phyloP scores from a whole-genome alignment of 2,329 filamentous ascomycete genomes.

The Paecilomyces variotii region DNA sequence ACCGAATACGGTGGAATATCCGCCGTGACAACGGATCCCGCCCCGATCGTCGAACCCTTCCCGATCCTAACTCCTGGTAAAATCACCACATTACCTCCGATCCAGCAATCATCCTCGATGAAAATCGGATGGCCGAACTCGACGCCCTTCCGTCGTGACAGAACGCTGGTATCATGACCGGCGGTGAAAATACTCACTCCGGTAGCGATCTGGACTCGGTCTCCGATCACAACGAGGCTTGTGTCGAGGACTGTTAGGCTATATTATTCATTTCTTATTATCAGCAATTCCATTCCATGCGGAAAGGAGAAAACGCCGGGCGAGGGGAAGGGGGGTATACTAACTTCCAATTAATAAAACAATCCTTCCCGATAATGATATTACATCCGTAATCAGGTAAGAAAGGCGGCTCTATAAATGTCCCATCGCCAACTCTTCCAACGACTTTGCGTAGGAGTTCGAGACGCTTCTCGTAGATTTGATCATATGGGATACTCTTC shows the following conservation, averaged over 20 bases:
- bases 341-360: conserved; percentile 20
- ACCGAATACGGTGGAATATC: conserved; percentile 25
- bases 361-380: conserved; percentile 20
- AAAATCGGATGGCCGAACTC: conserved; percentile 43
- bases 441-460: conserved; percentile 20
- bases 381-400: conserved; percentile 27
- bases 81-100: conserved; percentile 41
- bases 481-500: conserved; percentile 9
- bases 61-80: conserved; percentile 38
- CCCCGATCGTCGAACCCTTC: conserved; percentile 33
- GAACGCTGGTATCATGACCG: conserved; percentile 45
- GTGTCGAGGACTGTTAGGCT: conserved; percentile 52
- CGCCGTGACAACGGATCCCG: conserved; percentile 33
- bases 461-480: conserved; percentile 17
- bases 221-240: conserved; percentile 45
- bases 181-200: conserved; percentile 47
- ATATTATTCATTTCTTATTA: conserved; percentile 18
- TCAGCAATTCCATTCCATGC: not conserved
- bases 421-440: conserved; percentile 16
- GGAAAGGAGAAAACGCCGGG: conserved; percentile 8
- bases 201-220: conserved; percentile 46
- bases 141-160: conserved; percentile 40
- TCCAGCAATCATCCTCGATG: conserved; percentile 44
- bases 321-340: conserved; percentile 7
- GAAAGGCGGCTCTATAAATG: conserved; percentile 22